Percentiles rank a stretch among this genome's conserved stretches.
These are phyloP conservation scores for Yamadazyma oceani DNA, from an alignment of 1,139 yeast species.

Conservation along the genomic window DNA sequence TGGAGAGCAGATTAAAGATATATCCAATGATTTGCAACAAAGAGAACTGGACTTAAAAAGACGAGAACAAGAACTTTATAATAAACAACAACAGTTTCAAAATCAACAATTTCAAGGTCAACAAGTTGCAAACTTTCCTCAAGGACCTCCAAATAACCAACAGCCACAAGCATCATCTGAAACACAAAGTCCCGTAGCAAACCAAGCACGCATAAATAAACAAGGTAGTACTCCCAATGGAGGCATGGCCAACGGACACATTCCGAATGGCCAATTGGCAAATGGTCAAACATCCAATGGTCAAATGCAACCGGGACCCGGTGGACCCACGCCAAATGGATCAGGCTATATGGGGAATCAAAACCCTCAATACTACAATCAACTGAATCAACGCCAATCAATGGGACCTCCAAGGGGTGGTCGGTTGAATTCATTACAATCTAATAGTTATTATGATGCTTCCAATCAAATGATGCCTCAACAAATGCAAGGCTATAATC, in stretches of 20 bases:
- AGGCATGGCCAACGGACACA: not conserved
- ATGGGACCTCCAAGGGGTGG: conserved; percentile 6
- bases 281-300: not conserved
- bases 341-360: conserved; percentile 3
- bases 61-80: conserved; percentile 44
- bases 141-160: not conserved
- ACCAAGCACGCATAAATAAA: not conserved
- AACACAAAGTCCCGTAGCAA: too few relatives aligned
- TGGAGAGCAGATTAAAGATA: conserved; percentile 20
- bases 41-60: conserved; percentile 44
- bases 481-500: conserved; percentile 12
- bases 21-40: conserved; percentile 15
- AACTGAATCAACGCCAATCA: conserved; percentile 1
- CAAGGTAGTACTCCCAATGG: not conserved
- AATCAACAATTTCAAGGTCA: conserved; percentile 11
- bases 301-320: conserved; percentile 2
- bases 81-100: conserved; percentile 27
- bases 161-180: not conserved
- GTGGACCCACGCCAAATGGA: conserved; percentile 1
- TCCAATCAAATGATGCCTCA: conserved; percentile 11
- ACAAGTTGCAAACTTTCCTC: conserved; percentile 5
- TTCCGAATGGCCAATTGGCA: not conserved
- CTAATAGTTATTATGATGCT: conserved; percentile 13
- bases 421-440: conserved; percentile 18
- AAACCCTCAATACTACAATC: not conserved